Evolutionary conservation across 2,329 filamentous ascomycete genomes (phyloP), one percentile per base, ranked within the genome.

Genomic region (Alternaria longipes): DNA sequence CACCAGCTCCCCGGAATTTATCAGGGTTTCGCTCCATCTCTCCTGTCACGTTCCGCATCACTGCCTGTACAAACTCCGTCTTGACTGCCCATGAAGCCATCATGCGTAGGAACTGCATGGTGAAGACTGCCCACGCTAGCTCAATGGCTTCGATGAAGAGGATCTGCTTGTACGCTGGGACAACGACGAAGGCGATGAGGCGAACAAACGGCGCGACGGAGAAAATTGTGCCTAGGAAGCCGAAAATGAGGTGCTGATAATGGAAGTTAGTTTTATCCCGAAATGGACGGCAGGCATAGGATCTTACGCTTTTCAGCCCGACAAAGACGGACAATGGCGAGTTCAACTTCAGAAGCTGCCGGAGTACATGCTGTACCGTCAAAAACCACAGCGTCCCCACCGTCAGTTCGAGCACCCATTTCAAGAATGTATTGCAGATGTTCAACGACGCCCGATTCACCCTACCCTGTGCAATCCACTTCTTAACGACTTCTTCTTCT

Each of bases 401-500:
- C 7, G 60, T 63, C 66, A 67, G 34, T 8, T 62, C 55, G 11
- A 68, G 32, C 3, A 62, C 34, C 66, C 62, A 67, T 58, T 68
- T 68, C 12, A 67, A 36, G 16, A 68, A 60, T 3, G 64, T 67
- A 32, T 67, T 67, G 24, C 64, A 59, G 57, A 62, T 65, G 46
- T 62, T 67, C 24, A 68, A 47, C 20, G 62, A 67, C 7, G 66
- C 59, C 8, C 66, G 64, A 4, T 54, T 53, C 0, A 67, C 62
- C 51, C 58, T 52, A 1, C 64, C 64, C 34, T 67, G 62, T 40
- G 64, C 64, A 41, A 67, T 63, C 66, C 62, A 65, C 42, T 62
- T 67, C 56, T 67, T 60, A 6, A 68, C 65, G 2, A 68, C 54
- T 24, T 63, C 64, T 59, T 68, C 65, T 32, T 68, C 63, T 12